Evolutionary conservation across 2,329 filamentous ascomycete species (phyloP), one percentile per base, ranked within the genome.

Genomic region (Phialophora verrucosa): DNA sequence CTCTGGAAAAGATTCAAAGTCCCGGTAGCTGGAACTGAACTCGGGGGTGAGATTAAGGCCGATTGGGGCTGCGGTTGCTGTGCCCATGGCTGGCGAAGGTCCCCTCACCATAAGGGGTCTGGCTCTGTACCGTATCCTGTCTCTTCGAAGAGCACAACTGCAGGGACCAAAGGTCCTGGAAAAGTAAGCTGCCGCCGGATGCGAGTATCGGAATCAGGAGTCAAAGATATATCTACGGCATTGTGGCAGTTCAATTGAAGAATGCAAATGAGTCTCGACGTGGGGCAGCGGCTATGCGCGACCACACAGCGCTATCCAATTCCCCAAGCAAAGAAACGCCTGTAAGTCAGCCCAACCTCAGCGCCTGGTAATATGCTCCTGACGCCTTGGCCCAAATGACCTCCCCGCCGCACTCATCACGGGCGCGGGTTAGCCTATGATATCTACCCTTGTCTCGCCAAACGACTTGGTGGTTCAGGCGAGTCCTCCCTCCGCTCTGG

Each of bases 1-100:
- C 38, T 44, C 38, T n/a, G 38, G 38, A 44, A 44, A 44, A 44
- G 38, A 44, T 44, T n/a, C 38, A n/a, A 44, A 44, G 14, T 44
- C 38, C 38, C 38, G n/a, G 38, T 44, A 44, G 17, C 38, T n/a
- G 17, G 38, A 44, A 17, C 38, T 44, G 38, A 44, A 44, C 38
- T 44, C 38, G 38, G 38, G 17, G 38, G 38, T 44, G 17, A 44
- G 17, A n/a, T n/a, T 2, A n/a, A 44, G 38, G 38, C 38, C 38
- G 17, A 20, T 44, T n/a, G 38, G 38, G 38, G 38, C 8, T 44
- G 38, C 35, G 12, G 35, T 42, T 12, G 35, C 35, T 42, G 35
- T 42, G 35, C 35, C 38, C 38, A 44, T 44, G 14, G 38, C 38
- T 44, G 17, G 4, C 38, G 17, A n/a, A 17, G 7, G 31, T 10